Evolutionary conservation across 1,284 basidiomycete genomes (phyloP), one percentile per base, ranked within the genome.

Genomic region (Boletus semigastroideus): DNA sequence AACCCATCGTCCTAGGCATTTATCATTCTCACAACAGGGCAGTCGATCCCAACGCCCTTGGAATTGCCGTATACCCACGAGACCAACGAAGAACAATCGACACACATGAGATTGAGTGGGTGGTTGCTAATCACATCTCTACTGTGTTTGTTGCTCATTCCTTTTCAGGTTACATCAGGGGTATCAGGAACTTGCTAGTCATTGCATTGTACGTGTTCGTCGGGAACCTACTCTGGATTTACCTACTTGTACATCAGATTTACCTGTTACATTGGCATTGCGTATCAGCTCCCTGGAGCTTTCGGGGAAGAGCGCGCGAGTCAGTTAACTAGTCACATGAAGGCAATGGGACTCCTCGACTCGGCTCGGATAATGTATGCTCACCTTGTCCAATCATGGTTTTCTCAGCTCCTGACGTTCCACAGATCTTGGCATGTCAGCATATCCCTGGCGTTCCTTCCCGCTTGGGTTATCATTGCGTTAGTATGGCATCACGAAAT

Each of bases 11-110:
- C 4, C 19, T 49, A 86, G 83, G 83, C 85, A 8, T 80, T 88
- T 56, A 85, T 90, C 30, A 78, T 84, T 54, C 69, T 88, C 10
- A 77, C 78, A 56, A 83, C 86, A 0, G 83, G 82, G 1, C 66
- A 72, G 10, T 63, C 73, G 19, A 64, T 77, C 8, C 74, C 77
- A 8, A 78, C 78, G 0, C 86, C 88, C 0, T 63, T 80, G 33
- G 81, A 87, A 63, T 87, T 86, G 83, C 86, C 86, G 0, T 92
- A 83, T 65, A 83, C 86, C 0, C 77, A 79, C 55, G 75, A 82
- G 57, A 85, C 85, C 1, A 86, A 90, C 53, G 71, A 79, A 25
- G 76, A 88, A 51, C 80, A 87, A 56, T 61, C 67, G 13, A 80
- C 79, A 14, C 48, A 71, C 16, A 77, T 76, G 30, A 78, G 86